phyloP scores from a whole-genome alignment of 768 basidiomycete species.

The Pulveroboletus ravenelii region DNA sequence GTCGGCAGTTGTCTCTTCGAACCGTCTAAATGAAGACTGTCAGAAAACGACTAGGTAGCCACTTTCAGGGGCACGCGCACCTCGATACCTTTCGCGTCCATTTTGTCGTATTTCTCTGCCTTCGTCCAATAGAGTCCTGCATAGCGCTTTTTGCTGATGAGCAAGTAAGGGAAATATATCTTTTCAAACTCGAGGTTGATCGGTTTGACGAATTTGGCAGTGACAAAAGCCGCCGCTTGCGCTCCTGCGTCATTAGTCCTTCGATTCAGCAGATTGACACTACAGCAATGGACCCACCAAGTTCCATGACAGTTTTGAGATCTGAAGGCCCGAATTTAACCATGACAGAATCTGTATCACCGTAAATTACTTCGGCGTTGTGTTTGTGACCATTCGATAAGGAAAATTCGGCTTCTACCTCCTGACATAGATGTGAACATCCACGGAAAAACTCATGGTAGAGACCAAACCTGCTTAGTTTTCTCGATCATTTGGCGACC shows the following conservation, averaged over 20 bases:
- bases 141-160: slow-evolving; percentile 98
- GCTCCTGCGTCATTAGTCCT: slow-evolving; percentile 49
- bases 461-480: slow-evolving; percentile 69
- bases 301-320: slow-evolving; percentile 78
- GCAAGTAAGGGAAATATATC: slow-evolving; percentile 95
- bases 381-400: slow-evolving; percentile 79
- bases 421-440: slow-evolving; percentile 31
- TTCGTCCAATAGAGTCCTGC: slow-evolving; percentile 98
- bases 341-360: slow-evolving; percentile 99
- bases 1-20: slow-evolving; percentile 95
- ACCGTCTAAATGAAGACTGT: slow-evolving; percentile 63
- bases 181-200: slow-evolving; percentile 99
- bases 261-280: neutral
- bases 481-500: slow-evolving; percentile 99
- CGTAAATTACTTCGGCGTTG: slow-evolving; percentile 94
- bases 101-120: slow-evolving; percentile 94
- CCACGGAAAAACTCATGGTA: neutral
- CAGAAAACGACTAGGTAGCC: neutral
- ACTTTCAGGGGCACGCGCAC: slow-evolving; percentile 38
- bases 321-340: slow-evolving; percentile 92
- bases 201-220: slow-evolving; percentile 85
- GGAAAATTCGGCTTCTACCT: slow-evolving; percentile 86
- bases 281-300: slow-evolving; percentile 52
- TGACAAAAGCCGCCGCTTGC: slow-evolving; percentile 90
- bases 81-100: slow-evolving; percentile 99